Evolutionary conservation across 139 green algal species (phyloP).

Genomic region (Micractinium sp.): DNA sequence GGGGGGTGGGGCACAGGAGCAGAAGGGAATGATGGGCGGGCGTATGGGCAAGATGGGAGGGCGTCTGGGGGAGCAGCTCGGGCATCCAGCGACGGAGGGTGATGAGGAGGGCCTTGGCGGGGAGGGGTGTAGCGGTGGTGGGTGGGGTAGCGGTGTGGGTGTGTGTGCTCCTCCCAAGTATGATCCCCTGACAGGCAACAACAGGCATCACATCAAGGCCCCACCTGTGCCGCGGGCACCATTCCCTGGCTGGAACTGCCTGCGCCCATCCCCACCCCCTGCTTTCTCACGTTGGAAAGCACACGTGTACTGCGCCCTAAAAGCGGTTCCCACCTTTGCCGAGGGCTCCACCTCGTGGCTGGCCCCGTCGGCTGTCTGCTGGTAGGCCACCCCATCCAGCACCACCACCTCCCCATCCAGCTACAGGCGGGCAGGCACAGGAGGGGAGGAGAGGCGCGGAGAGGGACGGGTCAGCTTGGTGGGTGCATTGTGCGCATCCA

Average conservation of each 20-base stretch:
- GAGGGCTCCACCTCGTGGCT: background rate
- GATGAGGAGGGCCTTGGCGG: background rate
- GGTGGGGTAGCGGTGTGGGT: no score
- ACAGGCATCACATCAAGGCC: no score
- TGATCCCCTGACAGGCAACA: no score
- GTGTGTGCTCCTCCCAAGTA: no score
- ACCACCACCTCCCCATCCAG: conserved; percentile 32
- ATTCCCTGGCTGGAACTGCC: no score
- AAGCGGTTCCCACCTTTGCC: background rate
- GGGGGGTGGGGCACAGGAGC: background rate
- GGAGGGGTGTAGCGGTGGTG: no score
- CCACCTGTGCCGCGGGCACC: no score
- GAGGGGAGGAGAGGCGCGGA: background rate
- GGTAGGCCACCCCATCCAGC: conserved; percentile 26
- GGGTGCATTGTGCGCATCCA: no score
- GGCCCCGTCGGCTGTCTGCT: background rate
- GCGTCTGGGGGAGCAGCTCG: background rate
- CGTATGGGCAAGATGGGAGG: no score
- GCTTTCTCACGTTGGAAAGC: background rate
- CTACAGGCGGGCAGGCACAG: background rate
- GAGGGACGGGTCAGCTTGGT: background rate
- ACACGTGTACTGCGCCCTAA: no score
- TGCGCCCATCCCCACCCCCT: no score
- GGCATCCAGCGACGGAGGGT: background rate
- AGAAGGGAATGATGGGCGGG: background rate